These are phyloP conservation scores for Cenchrus fungigraminus DNA, from an alignment of 176 grass and related monocot genomes.

Conservation along the genomic window DNA sequence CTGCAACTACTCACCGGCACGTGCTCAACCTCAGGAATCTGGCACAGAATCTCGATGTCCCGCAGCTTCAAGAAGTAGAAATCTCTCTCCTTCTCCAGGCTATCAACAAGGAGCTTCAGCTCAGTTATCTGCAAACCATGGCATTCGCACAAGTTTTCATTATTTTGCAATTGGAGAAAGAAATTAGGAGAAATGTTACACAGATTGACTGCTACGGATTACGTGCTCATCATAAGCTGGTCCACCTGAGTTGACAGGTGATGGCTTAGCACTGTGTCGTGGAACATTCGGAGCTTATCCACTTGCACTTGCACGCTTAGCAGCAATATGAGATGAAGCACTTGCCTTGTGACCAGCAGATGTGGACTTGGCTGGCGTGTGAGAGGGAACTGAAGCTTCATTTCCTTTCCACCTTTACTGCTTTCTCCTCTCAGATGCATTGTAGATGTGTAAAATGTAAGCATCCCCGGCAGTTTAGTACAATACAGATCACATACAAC, in stretches of 20 bases:
- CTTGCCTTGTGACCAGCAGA: slow-evolving; percentile 59
- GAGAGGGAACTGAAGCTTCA: slow-evolving; percentile 60
- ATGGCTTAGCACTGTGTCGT: slow-evolving; percentile 49
- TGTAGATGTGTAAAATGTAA: slow-evolving; percentile 58
- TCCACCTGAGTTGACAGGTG: slow-evolving; percentile 44
- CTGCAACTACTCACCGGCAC: slow-evolving; percentile 55
- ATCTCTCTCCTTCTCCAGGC: slow-evolving; percentile 92
- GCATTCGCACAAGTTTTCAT: background rate
- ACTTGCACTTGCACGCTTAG: slow-evolving; percentile 44
- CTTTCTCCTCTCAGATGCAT: slow-evolving; percentile 78
- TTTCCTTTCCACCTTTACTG: slow-evolving; percentile 89
- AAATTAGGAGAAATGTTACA: background rate
- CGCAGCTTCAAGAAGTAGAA: slow-evolving; percentile 96
- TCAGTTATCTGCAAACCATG: slow-evolving; percentile 79
- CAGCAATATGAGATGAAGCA: slow-evolving; percentile 35
- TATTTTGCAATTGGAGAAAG: background rate
- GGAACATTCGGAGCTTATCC: slow-evolving; percentile 48
- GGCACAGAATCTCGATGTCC: slow-evolving; percentile 90
- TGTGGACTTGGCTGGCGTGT: slow-evolving; percentile 53
- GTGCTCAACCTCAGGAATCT: slow-evolving; percentile 71
- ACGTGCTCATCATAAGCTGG: slow-evolving; percentile 83
- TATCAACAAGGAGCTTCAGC: slow-evolving; percentile 86
- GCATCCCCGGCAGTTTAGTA: background rate
- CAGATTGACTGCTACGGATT: background rate
- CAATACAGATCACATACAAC: too few relatives aligned